phyloP scores from a whole-genome alignment of 352 stramenopile genomes.

The Pythium grandisporangium region DNA sequence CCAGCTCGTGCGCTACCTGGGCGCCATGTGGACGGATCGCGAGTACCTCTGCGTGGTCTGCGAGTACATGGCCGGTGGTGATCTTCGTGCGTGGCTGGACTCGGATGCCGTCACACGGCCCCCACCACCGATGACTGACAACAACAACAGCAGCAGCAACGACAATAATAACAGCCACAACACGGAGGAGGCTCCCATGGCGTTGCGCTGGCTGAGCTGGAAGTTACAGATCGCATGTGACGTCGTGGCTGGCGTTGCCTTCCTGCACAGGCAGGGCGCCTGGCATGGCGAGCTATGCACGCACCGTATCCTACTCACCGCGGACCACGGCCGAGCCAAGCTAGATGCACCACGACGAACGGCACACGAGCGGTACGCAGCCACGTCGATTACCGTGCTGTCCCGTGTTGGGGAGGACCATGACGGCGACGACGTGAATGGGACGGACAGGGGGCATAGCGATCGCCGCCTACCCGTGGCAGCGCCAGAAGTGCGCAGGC shows the following conservation, averaged over 20 bases:
- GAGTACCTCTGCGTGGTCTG: slow-evolving; percentile 62
- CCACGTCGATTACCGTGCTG: slow-evolving; percentile 10
- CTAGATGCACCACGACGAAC: slow-evolving; percentile 44
- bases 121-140: too few relatives aligned
- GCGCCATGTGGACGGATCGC: slow-evolving; percentile 57
- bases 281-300: slow-evolving; percentile 56
- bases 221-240: slow-evolving; percentile 58
- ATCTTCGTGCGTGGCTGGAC: slow-evolving; percentile 47
- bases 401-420: too few relatives aligned
- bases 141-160: slow-evolving; percentile 8
- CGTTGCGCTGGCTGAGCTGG: slow-evolving; percentile 13
- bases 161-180: background rate
- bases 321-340: slow-evolving; percentile 45
- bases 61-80: slow-evolving; percentile 51
- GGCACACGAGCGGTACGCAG: slow-evolving; percentile 17
- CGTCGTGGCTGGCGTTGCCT: slow-evolving; percentile 36
- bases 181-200: background rate
- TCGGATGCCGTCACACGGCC: slow-evolving; percentile 31
- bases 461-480: too few relatives aligned
- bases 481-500: slow-evolving; percentile 35
- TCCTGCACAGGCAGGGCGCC: slow-evolving; percentile 37
- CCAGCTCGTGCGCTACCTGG: slow-evolving; percentile 57
- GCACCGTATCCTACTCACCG: slow-evolving; percentile 58
- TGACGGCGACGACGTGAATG: slow-evolving; percentile 13
- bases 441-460: too few relatives aligned